phyloP scores from a whole-genome alignment of 768 basidiomycete species.

The Auricularia cornea region DNA sequence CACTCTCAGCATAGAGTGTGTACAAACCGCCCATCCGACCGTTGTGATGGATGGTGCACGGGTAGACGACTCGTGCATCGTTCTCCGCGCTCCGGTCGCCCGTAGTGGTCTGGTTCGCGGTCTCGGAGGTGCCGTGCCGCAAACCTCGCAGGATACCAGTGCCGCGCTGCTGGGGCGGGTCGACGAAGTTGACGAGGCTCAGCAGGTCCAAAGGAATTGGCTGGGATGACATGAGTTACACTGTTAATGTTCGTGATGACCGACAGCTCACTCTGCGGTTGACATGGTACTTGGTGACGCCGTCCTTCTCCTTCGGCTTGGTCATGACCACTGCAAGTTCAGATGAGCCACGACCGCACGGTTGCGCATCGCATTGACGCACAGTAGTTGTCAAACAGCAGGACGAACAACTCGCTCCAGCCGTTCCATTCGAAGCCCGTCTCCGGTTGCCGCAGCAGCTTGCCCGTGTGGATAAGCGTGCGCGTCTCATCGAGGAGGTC shows the following conservation, averaged over 20 bases:
- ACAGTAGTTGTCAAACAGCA: constrained; percentile 95
- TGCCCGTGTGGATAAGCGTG: constrained; percentile 76
- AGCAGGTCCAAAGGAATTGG: constrained; percentile 91
- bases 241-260: too few relatives aligned
- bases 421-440: constrained; percentile 81
- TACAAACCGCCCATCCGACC: constrained; percentile 82
- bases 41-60: constrained; percentile 82
- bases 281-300: constrained; percentile 66
- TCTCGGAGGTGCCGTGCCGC: constrained; percentile 26
- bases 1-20: constrained; percentile 79
- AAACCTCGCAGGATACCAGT: constrained; percentile 64
- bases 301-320: constrained; percentile 73
- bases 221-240: constrained; percentile 28
- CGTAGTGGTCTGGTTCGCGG: constrained; percentile 12
- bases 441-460: constrained; percentile 79
- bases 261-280: constrained; percentile 56
- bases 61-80: constrained; percentile 74
- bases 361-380: constrained; percentile 22
- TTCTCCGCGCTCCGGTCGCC: constrained; percentile 30
- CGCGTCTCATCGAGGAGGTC: constrained; percentile 79
- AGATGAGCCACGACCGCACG: neutral
- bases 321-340: constrained; percentile 69
- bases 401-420: constrained; percentile 83
- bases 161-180: constrained; percentile 67
- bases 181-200: constrained; percentile 74